Evolutionary conservation across 345 rosid species (phyloP).

Genomic region (Brassica napus): DNA sequence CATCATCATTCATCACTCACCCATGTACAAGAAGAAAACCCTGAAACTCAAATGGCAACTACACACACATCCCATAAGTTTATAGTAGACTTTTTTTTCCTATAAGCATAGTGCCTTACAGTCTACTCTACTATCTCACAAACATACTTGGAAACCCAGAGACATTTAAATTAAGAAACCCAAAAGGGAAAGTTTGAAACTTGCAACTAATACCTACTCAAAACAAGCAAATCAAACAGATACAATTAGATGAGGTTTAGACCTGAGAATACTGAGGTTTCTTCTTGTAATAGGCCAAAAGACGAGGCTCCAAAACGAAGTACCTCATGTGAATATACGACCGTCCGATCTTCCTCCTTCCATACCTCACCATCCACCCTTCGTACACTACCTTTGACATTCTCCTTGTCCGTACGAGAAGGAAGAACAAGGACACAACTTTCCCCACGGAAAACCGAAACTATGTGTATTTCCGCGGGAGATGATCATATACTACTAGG

Average conservation of each 20-base stretch:
- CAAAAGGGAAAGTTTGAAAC: constrained; percentile 2
- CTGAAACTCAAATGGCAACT: not conserved
- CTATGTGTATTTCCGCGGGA: not conserved
- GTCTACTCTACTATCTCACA: not conserved
- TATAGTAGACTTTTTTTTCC: not conserved
- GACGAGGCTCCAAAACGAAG: constrained; percentile 74
- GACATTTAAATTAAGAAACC: not conserved
- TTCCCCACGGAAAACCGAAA: constrained; percentile 14
- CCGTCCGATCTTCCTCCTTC: constrained; percentile 94
- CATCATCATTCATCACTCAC: constrained; percentile 13
- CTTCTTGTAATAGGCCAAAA: constrained; percentile 95
- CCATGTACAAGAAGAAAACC: not conserved
- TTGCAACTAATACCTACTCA: not conserved
- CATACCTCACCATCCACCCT: constrained; percentile 99
- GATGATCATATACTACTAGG: not conserved
- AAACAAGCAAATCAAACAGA: not conserved
- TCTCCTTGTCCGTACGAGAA: not conserved
- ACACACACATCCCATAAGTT: not conserved
- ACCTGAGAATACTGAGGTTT: constrained; percentile 97
- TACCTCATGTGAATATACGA: constrained; percentile 96
- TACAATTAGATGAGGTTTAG: not conserved
- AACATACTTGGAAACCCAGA: not conserved
- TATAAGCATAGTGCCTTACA: not conserved
- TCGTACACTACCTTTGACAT: constrained; percentile 92
- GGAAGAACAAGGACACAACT: not conserved